A percentile compares a stretch with the other conserved stretches of the same genome.
Conservation (phyloP, 805 yeast species). For the Zygoascus flipseniorum region DNA sequence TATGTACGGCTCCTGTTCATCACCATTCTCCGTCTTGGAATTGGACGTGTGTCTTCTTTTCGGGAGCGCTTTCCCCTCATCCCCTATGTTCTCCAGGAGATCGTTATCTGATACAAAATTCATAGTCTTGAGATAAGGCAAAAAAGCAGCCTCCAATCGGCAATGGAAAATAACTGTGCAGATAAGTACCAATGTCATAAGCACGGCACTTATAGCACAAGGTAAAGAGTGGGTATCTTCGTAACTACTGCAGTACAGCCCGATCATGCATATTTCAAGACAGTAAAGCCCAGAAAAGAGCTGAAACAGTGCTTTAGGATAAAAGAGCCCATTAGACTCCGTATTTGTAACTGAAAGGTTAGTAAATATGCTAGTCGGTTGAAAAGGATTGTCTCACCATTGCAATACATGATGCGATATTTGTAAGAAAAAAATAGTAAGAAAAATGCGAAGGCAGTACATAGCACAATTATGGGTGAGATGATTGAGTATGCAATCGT, state of each 20-base stretch:
- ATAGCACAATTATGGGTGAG: conserved; percentile 66
- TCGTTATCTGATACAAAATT: conserved; percentile 31
- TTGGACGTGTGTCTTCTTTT: background rate
- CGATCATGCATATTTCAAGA: conserved; percentile 68
- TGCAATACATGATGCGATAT: conserved; percentile 52
- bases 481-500: conserved; percentile 71
- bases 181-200: conserved; percentile 44
- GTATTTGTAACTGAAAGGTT: conserved; percentile 16
- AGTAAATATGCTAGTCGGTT: background rate
- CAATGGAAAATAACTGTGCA: conserved; percentile 52
- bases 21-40: background rate
- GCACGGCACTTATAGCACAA: conserved; percentile 40
- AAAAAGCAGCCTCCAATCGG: conserved; percentile 27
- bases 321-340: conserved; percentile 47
- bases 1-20: background rate
- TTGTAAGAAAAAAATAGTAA: conserved; percentile 59
- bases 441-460: conserved; percentile 48
- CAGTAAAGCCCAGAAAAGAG: conserved; percentile 76
- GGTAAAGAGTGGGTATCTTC: conserved; percentile 38
- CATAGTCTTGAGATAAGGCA: conserved; percentile 17
- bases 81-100: conserved; percentile 32
- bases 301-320: conserved; percentile 68
- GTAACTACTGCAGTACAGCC: conserved; percentile 58
- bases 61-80: background rate
- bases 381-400: conserved; percentile 43